A percentile compares a stretch with the other conserved stretches of the same genome.
phyloP scores from a whole-genome alignment of 176 grass and related monocot species.

The Paspalum vaginatum region DNA sequence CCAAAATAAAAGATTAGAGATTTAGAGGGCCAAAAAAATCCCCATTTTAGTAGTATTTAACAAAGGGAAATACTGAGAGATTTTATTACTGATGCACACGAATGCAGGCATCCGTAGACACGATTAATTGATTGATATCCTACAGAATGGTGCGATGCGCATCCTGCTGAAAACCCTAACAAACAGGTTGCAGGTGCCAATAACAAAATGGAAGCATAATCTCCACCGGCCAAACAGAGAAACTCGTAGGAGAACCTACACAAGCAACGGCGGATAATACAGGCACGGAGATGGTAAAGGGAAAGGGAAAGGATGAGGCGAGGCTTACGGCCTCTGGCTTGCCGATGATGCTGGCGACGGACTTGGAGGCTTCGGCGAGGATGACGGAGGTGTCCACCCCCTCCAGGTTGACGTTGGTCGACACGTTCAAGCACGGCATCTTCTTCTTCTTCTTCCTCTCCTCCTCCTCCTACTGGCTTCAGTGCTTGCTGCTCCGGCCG shows the following conservation, averaged over 20 bases:
- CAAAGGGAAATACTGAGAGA: not conserved
- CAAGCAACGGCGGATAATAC: not conserved
- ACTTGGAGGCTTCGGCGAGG: constrained; percentile 66
- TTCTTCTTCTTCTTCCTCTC: constrained; percentile 11
- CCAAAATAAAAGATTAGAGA: not conserved
- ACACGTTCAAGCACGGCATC: constrained; percentile 93
- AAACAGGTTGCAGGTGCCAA: not conserved
- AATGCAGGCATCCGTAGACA: not conserved
- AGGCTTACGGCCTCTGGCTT: constrained; percentile 73
- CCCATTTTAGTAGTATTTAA: not conserved
- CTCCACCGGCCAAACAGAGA: not conserved
- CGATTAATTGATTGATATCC: not conserved
- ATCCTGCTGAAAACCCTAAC: not conserved
- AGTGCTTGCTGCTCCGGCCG: too few relatives aligned
- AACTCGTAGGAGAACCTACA: not conserved
- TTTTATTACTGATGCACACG: not conserved
- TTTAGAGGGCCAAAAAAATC: not conserved
- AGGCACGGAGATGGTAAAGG: not conserved
- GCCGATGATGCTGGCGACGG: constrained; percentile 73
- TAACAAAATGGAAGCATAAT: not conserved
- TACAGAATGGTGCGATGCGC: not conserved
- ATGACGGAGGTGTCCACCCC: constrained; percentile 75
- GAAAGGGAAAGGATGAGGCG: not conserved
- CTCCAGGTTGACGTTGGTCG: constrained; percentile 83
- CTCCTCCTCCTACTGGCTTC: not conserved